These are phyloP conservation scores for Hypoxylon sp. DNA, from an alignment of 2,329 filamentous ascomycete genomes.

Conservation along the genomic window DNA sequence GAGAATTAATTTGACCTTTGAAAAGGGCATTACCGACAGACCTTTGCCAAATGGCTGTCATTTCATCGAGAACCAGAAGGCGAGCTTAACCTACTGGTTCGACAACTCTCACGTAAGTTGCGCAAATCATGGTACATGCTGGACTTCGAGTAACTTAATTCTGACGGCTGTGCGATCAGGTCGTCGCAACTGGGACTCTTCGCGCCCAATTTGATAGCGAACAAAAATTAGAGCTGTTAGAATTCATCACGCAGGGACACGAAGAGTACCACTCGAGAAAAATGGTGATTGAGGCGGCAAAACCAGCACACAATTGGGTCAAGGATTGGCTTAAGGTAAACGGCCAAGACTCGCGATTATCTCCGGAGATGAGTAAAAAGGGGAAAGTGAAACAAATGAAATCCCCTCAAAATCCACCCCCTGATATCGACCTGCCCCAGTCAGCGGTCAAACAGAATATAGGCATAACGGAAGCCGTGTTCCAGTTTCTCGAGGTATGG, in stretches of 20 bases:
- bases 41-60: slow-evolving; percentile 74
- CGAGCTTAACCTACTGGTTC: slow-evolving; percentile 92
- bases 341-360: slow-evolving; percentile 69
- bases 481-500: slow-evolving; percentile 75
- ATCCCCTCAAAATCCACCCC: slow-evolving; percentile 71
- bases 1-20: slow-evolving; percentile 87
- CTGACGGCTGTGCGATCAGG: slow-evolving; percentile 62
- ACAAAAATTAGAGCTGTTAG: slow-evolving; percentile 86
- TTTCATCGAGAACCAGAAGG: slow-evolving; percentile 81
- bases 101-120: slow-evolving; percentile 82
- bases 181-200: slow-evolving; percentile 83
- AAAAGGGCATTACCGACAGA: slow-evolving; percentile 72
- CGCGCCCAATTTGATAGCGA: slow-evolving; percentile 83
- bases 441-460: slow-evolving; percentile 69
- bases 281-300: slow-evolving; percentile 72
- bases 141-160: background rate
- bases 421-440: slow-evolving; percentile 73
- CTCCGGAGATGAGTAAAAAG: slow-evolving; percentile 78
- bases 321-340: slow-evolving; percentile 76
- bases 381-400: slow-evolving; percentile 71
- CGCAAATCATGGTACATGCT: background rate
- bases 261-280: slow-evolving; percentile 87
- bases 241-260: slow-evolving; percentile 82
- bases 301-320: slow-evolving; percentile 74
- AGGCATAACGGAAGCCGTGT: slow-evolving; percentile 73